These are phyloP conservation scores for Ustilago hordei DNA, from an alignment of 1,284 basidiomycete genomes.

Conservation along the genomic window DNA sequence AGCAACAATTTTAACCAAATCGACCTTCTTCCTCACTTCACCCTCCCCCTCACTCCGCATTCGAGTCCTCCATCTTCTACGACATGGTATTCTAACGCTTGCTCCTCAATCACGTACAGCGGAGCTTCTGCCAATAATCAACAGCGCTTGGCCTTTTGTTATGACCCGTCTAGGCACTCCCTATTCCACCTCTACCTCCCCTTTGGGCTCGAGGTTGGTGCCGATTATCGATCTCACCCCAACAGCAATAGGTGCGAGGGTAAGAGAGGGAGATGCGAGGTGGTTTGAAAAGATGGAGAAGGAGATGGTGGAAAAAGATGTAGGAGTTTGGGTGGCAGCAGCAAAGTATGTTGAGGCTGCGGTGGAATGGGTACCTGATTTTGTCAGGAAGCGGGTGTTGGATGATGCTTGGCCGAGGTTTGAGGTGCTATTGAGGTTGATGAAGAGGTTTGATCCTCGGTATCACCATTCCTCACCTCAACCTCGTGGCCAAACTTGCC, in stretches of 20 bases:
- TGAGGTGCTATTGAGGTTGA: conserved; percentile 33
- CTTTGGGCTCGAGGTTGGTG: conserved; percentile 1
- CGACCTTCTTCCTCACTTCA: conserved; percentile 48
- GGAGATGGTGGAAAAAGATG: conserved; percentile 45
- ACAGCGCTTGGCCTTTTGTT: conserved; percentile 62
- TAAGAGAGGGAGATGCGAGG: conserved; percentile 3
- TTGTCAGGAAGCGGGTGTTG: conserved; percentile 52
- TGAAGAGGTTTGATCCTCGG: conserved; percentile 34
- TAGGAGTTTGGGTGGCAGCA: conserved; percentile 57
- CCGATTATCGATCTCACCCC: conserved; percentile 37
- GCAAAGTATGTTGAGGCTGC: conserved; percentile 43
- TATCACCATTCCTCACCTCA: neutral
- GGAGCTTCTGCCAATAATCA: conserved; percentile 62
- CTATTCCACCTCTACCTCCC: conserved; percentile 17
- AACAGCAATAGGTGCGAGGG: neutral
- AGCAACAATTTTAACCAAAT: conserved; percentile 37
- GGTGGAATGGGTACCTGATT: conserved; percentile 45
- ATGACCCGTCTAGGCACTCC: conserved; percentile 56
- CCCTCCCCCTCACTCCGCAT: conserved; percentile 45
- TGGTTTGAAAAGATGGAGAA: conserved; percentile 22
- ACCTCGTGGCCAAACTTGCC: too few species aligned
- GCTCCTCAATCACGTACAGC: conserved; percentile 41
- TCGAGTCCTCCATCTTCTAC: conserved; percentile 43
- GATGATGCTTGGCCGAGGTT: conserved; percentile 64
- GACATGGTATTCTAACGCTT: conserved; percentile 46